A percentile compares a stretch with the other conserved stretches of the same genome.
phyloP scores from a whole-genome alignment of 1,284 basidiomycete genomes.

The Abortiporus biennis region DNA sequence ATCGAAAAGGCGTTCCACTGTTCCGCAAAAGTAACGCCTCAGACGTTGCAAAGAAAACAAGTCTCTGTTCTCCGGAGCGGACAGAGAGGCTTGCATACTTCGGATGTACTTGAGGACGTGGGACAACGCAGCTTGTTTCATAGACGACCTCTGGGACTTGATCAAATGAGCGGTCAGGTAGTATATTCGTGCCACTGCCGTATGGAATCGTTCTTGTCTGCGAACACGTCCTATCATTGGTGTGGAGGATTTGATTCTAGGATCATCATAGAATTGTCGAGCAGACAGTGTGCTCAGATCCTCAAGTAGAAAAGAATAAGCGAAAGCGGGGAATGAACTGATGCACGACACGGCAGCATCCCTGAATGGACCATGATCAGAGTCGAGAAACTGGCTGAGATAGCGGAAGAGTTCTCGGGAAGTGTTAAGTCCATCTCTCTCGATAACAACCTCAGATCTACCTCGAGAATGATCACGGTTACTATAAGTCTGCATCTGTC shows the following conservation, averaged over 20 bases:
- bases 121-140: conserved; percentile 67
- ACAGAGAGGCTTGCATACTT: conserved; percentile 76
- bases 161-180: conserved; percentile 79
- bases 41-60: conserved; percentile 79
- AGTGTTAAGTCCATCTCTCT: conserved; percentile 71
- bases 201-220: conserved; percentile 79
- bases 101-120: conserved; percentile 85
- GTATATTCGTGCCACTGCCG: conserved; percentile 88
- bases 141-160: conserved; percentile 64
- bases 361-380: conserved; percentile 78
- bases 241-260: conserved; percentile 44
- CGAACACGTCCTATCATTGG: conserved; percentile 51
- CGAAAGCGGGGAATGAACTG: conserved; percentile 75
- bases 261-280: conserved; percentile 79
- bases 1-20: conserved; percentile 83
- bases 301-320: conserved; percentile 80
- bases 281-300: conserved; percentile 77
- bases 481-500: conserved; percentile 42
- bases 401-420: conserved; percentile 83
- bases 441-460: conserved; percentile 65
- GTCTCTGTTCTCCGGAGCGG: conserved; percentile 65
- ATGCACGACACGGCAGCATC: conserved; percentile 86
- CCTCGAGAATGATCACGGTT: conserved; percentile 68
- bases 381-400: conserved; percentile 82
- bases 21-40: conserved; percentile 86